These are phyloP conservation scores for Starmerella kuoi DNA, from an alignment of 805 yeast genomes.

Conservation along the genomic window DNA sequence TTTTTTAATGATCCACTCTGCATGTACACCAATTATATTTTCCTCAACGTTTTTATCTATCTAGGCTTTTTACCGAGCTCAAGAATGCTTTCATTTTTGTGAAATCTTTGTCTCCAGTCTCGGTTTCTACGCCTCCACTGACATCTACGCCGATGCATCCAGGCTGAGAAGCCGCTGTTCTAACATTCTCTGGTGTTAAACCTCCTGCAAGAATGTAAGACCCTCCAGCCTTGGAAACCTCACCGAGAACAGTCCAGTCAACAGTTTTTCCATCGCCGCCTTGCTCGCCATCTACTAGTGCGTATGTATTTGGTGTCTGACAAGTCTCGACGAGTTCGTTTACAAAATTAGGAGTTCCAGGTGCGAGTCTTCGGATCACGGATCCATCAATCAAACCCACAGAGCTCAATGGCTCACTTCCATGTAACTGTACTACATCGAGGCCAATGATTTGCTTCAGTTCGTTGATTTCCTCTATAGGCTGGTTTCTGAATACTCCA, in stretches of 20 bases:
- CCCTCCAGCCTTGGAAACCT: constrained; percentile 22
- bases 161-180: constrained; percentile 35
- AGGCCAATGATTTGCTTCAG: constrained; percentile 36
- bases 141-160: constrained; percentile 89
- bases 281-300: constrained; percentile 70
- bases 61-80: neutral
- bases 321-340: constrained; percentile 18
- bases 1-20: too few species aligned
- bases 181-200: constrained; percentile 60
- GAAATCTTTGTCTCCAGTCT: constrained; percentile 54
- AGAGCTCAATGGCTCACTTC: constrained; percentile 48
- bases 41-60: too few species aligned
- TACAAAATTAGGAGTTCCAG: constrained; percentile 35
- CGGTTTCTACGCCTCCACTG: constrained; percentile 83
- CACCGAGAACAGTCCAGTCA: constrained; percentile 46
- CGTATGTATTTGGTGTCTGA: constrained; percentile 24
- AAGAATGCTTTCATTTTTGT: constrained; percentile 52
- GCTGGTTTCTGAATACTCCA: constrained; percentile 84
- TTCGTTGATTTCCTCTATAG: constrained; percentile 45
- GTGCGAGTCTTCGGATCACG: constrained; percentile 61
- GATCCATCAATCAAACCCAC: constrained; percentile 38
- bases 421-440: constrained; percentile 85
- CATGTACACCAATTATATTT: too few species aligned
- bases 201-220: constrained; percentile 80
- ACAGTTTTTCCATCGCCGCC: constrained; percentile 87